Evolutionary conservation across 352 stramenopile genomes (phyloP).

Genomic region (Phytopythium chamaehyphon): DNA sequence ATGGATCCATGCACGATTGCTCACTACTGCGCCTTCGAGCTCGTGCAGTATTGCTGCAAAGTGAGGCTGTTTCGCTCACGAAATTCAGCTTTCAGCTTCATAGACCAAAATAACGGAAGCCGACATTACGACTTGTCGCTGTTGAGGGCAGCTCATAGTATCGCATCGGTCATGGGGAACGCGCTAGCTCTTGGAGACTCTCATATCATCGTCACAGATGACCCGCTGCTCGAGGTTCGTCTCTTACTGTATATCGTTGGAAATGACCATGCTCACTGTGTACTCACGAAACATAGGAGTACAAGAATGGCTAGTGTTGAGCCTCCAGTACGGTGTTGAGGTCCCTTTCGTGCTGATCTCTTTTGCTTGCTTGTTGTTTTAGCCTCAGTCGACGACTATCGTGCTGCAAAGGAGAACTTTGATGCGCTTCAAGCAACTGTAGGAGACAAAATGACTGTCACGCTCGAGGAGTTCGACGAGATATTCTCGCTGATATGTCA

Average conservation of each 20-base stretch:
- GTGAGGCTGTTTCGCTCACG: no score
- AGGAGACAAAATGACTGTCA: constrained; percentile 77
- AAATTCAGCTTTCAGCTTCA: no score
- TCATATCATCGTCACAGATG: constrained; percentile 38
- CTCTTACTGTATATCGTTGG: neutral
- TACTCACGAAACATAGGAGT: constrained; percentile 14
- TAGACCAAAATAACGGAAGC: no score
- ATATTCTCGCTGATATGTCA: constrained; percentile 77
- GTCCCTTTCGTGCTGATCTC: neutral
- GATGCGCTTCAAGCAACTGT: constrained; percentile 52
- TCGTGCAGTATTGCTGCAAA: no score
- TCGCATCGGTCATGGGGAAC: constrained; percentile 30
- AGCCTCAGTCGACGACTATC: constrained; percentile 42
- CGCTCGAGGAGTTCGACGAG: constrained; percentile 66
- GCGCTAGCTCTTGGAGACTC: constrained; percentile 23
- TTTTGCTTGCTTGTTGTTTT: neutral
- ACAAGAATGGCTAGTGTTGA: constrained; percentile 19
- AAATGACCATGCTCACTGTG: neutral
- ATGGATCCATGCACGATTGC: neutral
- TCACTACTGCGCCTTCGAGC: no score
- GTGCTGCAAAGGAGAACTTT: constrained; percentile 55
- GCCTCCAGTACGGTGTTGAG: neutral
- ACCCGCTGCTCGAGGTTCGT: constrained; percentile 32
- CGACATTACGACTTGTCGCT: no score
- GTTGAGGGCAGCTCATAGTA: no score